phyloP scores from a whole-genome alignment of 2,329 filamentous ascomycete genomes.

The Sordariomycetes sp. region DNA sequence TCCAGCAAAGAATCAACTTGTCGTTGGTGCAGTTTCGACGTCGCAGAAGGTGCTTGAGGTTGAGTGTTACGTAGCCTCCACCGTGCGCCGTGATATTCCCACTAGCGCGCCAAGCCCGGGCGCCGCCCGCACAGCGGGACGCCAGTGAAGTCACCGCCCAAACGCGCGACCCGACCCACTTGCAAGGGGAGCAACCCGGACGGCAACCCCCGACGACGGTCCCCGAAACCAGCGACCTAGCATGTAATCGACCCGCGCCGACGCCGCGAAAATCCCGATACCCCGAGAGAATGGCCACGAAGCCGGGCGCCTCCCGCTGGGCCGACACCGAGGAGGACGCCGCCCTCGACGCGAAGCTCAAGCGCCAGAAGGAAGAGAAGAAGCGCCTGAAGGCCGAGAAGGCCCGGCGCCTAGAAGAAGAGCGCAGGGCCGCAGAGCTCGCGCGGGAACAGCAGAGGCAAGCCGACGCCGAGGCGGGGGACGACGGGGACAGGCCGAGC shows the following conservation, averaged over 20 bases:
- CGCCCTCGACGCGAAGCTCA: conserved; percentile 57
- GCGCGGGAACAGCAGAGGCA: conserved; percentile 5
- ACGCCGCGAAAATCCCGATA: background rate
- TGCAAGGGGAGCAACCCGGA: background rate
- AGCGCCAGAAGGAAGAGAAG: conserved; percentile 80
- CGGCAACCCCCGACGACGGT: background rate
- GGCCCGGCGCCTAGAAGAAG: conserved; percentile 51
- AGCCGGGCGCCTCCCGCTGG: conserved; percentile 61
- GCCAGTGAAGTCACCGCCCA: background rate
- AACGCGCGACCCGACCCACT: background rate
- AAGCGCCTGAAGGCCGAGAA: conserved; percentile 74
- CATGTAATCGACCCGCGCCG: background rate
- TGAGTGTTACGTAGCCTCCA: background rate
- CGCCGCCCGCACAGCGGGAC: background rate
- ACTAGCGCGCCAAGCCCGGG: background rate
- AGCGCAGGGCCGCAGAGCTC: conserved; percentile 15
- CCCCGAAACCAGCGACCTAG: background rate
- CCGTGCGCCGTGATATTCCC: background rate
- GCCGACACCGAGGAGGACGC: conserved; percentile 72
- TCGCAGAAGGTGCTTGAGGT: background rate
- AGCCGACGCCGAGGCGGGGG: conserved; percentile 15
- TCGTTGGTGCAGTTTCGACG: background rate
- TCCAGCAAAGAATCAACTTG: background rate
- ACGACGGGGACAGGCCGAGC: conserved; percentile 30
- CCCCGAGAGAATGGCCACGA: conserved; percentile 37